Base-by-base conservation (phyloP, 2,329 filamentous ascomycete genomes). In the Nothophaeocryptopus gaeumannii region DNA sequence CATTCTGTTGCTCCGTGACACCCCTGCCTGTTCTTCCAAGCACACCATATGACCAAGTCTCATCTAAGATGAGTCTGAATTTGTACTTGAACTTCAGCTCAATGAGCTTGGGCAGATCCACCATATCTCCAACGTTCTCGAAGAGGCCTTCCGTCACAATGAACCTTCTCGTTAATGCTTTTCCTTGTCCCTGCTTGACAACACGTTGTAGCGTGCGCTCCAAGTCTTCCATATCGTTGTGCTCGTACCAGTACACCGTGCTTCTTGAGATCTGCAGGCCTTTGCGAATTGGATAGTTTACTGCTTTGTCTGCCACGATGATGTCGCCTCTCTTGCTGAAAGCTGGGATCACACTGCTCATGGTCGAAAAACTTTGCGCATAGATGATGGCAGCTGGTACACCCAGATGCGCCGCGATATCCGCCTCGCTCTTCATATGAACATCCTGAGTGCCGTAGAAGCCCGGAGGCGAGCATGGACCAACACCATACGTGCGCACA, bases 371-470 rank as follows among this genome's bases (percentile, higher is more conserved):
- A 3, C 91, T 86, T 67, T 99, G 93, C 0, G 93, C 88, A 66
- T 99, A 99, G 52, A 99, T 84, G 60, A 99, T 97, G 66, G 89
- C 95, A 30, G 86, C 85, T 47, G 91, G 84, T 1, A 88, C 89
- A 16, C 93, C 93, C 20, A 99, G 73, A 67, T 92, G 95, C 8
- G 87, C 81, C 16, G 93, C 90, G 65, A 99, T 91, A 68, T 97
- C 92, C 49, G 88, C 83, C 73, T 99, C 93, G 12, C 89, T 90
- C 76, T 95, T 93, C 82, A 96, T 92, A 71, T 99, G 93, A 39
- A 97, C 91, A 72, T 99, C 93, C 70, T 97, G 92, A 30, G 90
- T 99, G 58, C 91, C 93, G 74, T 99, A 99, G 74, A 99, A 99
- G 58, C 95, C 91, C 5, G 93, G 93, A 13, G 93, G 93, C 14